Evolutionary conservation across 2,329 filamentous ascomycete species (phyloP).

Genomic region (Clarireedia paspali): DNA sequence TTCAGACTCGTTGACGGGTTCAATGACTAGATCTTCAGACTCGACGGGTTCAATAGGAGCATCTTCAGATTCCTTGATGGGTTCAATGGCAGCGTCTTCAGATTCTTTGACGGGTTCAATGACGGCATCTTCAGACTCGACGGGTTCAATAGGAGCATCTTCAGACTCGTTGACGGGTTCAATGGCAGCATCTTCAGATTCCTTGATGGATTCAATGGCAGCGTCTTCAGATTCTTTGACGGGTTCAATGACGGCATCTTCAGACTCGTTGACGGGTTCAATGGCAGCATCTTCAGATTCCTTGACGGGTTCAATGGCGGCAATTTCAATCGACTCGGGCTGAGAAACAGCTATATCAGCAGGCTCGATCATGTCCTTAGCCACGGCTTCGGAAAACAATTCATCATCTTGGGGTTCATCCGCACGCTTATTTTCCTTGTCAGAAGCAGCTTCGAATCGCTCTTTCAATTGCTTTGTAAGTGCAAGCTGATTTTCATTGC

Average conservation of each 20-base stretch:
- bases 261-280: not conserved
- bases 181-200: not conserved
- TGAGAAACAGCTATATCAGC: not conserved
- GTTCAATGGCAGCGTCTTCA: not conserved
- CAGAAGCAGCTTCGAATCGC: conserved; percentile 24
- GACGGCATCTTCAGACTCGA: not conserved
- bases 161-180: not conserved
- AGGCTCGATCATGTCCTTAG: conserved; percentile 13
- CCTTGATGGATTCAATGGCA: not conserved
- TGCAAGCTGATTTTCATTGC: conserved; percentile 23
- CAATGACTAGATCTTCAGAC: not conserved
- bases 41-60: not conserved
- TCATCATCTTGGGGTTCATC: conserved; percentile 10
- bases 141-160: not conserved
- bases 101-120: not conserved
- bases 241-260: no score
- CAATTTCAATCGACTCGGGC: not conserved
- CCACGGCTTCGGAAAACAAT: conserved; percentile 4
- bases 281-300: not conserved
- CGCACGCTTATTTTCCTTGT: conserved; percentile 34
- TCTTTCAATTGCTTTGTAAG: conserved; percentile 25
- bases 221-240: not conserved
- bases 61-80: not conserved
- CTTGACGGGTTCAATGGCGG: not conserved
- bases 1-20: not conserved